Conservation (phyloP, 345 rosid genomes). For the Durio zibethinus region DNA sequence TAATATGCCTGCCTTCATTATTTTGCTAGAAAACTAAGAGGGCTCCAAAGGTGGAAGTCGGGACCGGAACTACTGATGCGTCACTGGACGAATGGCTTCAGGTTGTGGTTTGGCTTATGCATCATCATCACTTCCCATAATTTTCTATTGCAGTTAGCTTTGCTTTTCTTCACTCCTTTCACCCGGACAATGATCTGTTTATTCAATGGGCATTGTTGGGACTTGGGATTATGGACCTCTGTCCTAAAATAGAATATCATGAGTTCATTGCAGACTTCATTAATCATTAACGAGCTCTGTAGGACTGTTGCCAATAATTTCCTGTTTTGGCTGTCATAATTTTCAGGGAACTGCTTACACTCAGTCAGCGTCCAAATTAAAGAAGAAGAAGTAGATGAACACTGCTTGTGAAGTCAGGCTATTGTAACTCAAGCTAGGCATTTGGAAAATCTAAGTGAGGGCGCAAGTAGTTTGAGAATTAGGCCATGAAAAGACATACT, state of each 20-base stretch:
- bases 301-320: background rate
- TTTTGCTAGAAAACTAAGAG: slow-evolving; percentile 67
- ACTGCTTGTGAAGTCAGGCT: slow-evolving; percentile 10
- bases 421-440: slow-evolving; percentile 35
- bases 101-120: slow-evolving; percentile 32
- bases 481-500: slow-evolving; percentile 27
- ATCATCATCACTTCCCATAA: background rate
- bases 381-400: slow-evolving; percentile 69
- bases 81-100: slow-evolving; percentile 94
- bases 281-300: background rate
- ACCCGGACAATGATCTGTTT: background rate
- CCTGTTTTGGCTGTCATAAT: background rate
- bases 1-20: slow-evolving; percentile 6
- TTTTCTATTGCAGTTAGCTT: background rate
- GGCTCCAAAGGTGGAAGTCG: slow-evolving; percentile 82
- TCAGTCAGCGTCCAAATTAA: slow-evolving; percentile 54
- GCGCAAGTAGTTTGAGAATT: slow-evolving; percentile 29
- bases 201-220: background rate
- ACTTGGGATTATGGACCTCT: background rate
- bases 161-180: background rate
- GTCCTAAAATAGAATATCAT: background rate
- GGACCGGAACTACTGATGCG: slow-evolving; percentile 63
- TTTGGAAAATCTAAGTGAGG: slow-evolving; percentile 20
- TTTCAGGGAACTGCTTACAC: slow-evolving; percentile 73
- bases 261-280: background rate